Base-by-base conservation (phyloP, 805 yeast species). In the Yarrowia phangngaensis region DNA sequence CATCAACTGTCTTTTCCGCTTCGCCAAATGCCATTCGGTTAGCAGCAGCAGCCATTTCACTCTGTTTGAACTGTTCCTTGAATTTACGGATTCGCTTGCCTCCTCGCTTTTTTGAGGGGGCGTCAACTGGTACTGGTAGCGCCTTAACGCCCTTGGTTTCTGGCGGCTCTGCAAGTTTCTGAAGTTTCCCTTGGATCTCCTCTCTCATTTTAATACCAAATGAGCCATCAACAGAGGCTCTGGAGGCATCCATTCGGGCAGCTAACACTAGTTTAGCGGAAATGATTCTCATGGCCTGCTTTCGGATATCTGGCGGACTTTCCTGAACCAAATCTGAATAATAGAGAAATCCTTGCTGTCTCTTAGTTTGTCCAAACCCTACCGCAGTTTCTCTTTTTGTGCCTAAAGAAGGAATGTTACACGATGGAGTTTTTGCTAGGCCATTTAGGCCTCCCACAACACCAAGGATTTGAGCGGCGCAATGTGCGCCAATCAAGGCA, bases 11-110 rank as follows among this genome's bases (percentile, higher is more conserved):
- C 15, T 72, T 77, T 60, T 86, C 95, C 54, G 73, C 70, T 56
- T 80, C 74, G 6, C 95, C 96, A 66, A 90, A 89, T 31, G 73
- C 82, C 77, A 89, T 74, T 59, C 84, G 76, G 61, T 90, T 88
- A 58, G 86, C 95, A 3, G 95, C 83, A 55, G 79, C 82, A 26
- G 88, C 79, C 33, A 84, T 62, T 49, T 88, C 95, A 0, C 95
- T 82, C 73, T 84, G 74, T 58, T 80, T 81, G 65, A 82, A 80
- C 59, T 84, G 79, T 60, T 87, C 84, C 63, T 85, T 87, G 68
- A 78, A 74, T 64, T 87, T 88, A 43, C 95, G 71, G 56, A 83
- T 73, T 50, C 90, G 68, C 55, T 79, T 70, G 0, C 98, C 98
- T 1, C 94, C 97, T 57, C 98, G 71, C 56, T 81, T 84, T 65